phyloP scores from a whole-genome alignment of 177 flowering plant genomes.

The Tripterygium wilfordii region DNA sequence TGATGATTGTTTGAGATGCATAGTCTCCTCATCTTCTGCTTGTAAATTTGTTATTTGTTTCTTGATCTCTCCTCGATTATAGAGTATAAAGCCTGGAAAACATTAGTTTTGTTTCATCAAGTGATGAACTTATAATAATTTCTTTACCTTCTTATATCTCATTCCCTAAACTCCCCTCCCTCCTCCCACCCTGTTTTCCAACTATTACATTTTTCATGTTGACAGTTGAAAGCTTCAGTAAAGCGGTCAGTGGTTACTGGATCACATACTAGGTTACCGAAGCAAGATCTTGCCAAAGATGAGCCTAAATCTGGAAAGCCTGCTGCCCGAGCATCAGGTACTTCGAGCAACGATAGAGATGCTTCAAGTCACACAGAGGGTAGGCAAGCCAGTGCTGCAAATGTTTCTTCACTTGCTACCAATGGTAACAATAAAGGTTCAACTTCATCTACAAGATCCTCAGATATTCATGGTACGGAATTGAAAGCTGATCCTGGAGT shows the following conservation, averaged over 20 bases:
- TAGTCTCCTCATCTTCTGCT: too few species aligned
- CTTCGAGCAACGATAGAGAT: conserved; percentile 43
- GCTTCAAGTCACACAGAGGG: conserved; percentile 34
- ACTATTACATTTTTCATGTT: conserved; percentile 8
- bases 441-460: conserved; percentile 25
- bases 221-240: conserved; percentile 40
- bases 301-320: conserved; percentile 61
- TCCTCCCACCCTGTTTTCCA: too few species aligned
- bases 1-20: too few species aligned
- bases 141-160: neutral
- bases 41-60: too few species aligned
- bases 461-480: conserved; percentile 37
- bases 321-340: conserved; percentile 30
- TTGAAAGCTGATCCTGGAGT: conserved; percentile 36
- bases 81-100: too few species aligned
- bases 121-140: too few species aligned
- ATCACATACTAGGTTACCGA: conserved; percentile 44
- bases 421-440: conserved; percentile 50
- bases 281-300: conserved; percentile 58
- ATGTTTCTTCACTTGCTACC: conserved; percentile 26
- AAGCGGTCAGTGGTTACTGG: conserved; percentile 45
- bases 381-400: conserved; percentile 32
- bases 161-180: too few species aligned
- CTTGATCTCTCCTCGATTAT: too few species aligned
- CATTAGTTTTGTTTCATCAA: too few species aligned